phyloP scores from a whole-genome alignment of 2,329 filamentous ascomycete genomes.

The Penicillium sp. region DNA sequence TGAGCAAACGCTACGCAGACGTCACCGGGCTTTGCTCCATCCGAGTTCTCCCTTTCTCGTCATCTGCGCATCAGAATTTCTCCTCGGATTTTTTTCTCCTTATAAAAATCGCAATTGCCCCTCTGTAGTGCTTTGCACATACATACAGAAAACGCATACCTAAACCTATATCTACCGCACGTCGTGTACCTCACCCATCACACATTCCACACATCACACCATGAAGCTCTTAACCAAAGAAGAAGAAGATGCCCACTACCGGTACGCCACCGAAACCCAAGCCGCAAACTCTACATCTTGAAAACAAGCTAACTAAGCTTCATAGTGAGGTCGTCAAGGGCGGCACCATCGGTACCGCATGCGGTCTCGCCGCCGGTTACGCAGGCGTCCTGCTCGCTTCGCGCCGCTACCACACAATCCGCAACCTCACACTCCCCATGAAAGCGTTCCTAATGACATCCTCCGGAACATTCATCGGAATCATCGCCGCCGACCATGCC shows the following conservation, averaged over 20 bases:
- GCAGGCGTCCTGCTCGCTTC: conserved; percentile 71
- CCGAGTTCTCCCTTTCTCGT: conserved; percentile 12
- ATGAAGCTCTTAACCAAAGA: conserved; percentile 98
- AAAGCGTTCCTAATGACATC: conserved; percentile 88
- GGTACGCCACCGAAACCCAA: conserved; percentile 45
- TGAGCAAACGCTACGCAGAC: conserved; percentile 2
- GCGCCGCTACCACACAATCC: conserved; percentile 76
- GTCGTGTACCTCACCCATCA: background rate
- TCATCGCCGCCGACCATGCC: conserved; percentile 80
- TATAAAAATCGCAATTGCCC: conserved; percentile 6
- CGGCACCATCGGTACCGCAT: conserved; percentile 72
- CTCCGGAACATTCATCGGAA: conserved; percentile 80
- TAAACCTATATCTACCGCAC: background rate
- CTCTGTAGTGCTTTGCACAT: background rate
- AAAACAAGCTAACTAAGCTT: conserved; percentile 19
- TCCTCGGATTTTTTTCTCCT: background rate
- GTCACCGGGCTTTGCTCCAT: conserved; percentile 23
- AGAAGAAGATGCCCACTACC: conserved; percentile 87
- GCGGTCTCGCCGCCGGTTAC: conserved; percentile 70
- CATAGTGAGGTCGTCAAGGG: conserved; percentile 74
- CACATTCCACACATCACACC: conserved; percentile 34
- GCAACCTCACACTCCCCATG: conserved; percentile 83
- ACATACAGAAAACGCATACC: background rate
- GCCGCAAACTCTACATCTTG: conserved; percentile 22
- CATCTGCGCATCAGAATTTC: conserved; percentile 8